Evolutionary conservation across 2,329 filamentous ascomycete genomes (phyloP).

Genomic region (Fusarium guadeloupense): DNA sequence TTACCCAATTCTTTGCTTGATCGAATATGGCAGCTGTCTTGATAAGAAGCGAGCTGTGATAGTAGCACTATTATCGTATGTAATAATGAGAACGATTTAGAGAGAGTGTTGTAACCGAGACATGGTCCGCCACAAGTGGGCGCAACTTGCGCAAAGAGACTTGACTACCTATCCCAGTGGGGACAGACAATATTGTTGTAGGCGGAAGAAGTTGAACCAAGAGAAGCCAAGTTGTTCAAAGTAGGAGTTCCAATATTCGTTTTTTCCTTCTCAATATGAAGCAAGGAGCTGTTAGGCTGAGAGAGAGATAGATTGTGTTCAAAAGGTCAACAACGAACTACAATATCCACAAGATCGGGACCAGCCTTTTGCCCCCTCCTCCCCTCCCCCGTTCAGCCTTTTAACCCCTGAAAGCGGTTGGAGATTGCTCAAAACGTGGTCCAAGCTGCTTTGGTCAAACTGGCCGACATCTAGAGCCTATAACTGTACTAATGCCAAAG

Average conservation of each 20-base stretch:
- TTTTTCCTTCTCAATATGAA: not conserved
- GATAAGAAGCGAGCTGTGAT: conserved; percentile 2
- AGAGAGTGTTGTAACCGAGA: conserved; percentile 46
- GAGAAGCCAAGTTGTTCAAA: not conserved
- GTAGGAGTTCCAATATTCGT: not conserved
- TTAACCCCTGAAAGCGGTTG: conserved; percentile 16
- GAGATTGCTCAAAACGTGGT: not conserved
- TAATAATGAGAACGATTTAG: conserved; percentile 28
- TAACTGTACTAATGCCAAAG: conserved; percentile 1
- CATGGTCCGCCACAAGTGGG: conserved; percentile 49
- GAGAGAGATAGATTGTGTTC: not conserved
- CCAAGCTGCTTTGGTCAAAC: not conserved
- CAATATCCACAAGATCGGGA: conserved; percentile 21
- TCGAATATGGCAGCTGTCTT: not conserved
- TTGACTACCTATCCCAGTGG: conserved; percentile 11
- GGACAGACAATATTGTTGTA: not conserved
- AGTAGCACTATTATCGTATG: conserved; percentile 6
- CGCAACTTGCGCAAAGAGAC: conserved; percentile 15
- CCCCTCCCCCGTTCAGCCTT: not conserved
- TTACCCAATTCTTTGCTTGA: conserved; percentile 24
- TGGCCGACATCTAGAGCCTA: not conserved
- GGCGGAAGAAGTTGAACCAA: not conserved
- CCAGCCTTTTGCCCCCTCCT: conserved; percentile 6
- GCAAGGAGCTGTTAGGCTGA: not conserved
- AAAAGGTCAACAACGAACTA: conserved; percentile 8